These are phyloP conservation scores for Alloteropsis semialata DNA, from an alignment of 176 grass and related monocot species.

Conservation along the genomic window DNA sequence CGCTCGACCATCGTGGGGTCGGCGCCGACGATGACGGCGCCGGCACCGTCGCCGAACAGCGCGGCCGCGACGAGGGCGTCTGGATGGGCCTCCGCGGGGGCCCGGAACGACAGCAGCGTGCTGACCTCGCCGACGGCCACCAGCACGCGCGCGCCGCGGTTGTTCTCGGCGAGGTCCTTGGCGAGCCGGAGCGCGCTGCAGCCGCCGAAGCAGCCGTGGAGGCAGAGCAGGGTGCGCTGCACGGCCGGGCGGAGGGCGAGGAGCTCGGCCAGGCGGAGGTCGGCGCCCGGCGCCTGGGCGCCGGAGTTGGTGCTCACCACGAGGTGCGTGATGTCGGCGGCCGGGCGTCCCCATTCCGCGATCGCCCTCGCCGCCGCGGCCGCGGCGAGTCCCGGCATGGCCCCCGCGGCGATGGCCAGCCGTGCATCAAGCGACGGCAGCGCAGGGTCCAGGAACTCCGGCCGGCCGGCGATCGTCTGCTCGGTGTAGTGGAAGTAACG, in stretches of 20 bases:
- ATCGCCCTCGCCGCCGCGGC: constrained; percentile 43
- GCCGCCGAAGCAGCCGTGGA: constrained; percentile 32
- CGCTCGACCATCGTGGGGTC: constrained; percentile 22
- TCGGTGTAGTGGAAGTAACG: constrained; percentile 28
- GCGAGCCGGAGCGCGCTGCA: constrained; percentile 36
- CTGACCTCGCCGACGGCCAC: constrained; percentile 19
- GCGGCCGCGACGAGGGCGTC: constrained; percentile 27
- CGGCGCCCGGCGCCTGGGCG: constrained; percentile 26
- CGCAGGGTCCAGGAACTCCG: background rate
- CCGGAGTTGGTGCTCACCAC: constrained; percentile 33
- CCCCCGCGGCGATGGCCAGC: constrained; percentile 5
- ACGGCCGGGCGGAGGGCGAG: constrained; percentile 37
- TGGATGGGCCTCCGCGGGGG: background rate
- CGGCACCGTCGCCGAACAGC: constrained; percentile 48
- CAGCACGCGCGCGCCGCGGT: constrained; percentile 41
- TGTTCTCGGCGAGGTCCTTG: constrained; percentile 60
- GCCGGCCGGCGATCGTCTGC: constrained; percentile 16
- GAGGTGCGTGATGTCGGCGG: constrained; percentile 46
- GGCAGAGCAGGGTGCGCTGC: constrained; percentile 14
- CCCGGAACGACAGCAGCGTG: constrained; percentile 16
- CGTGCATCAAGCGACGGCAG: constrained; percentile 26
- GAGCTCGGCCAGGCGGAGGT: constrained; percentile 22
- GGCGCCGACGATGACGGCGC: constrained; percentile 39
- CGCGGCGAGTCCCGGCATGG: constrained; percentile 14
- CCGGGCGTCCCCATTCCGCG: constrained; percentile 49